These are phyloP conservation scores for Aphanomyces invadans DNA, from an alignment of 352 stramenopile genomes.

Conservation along the genomic window DNA sequence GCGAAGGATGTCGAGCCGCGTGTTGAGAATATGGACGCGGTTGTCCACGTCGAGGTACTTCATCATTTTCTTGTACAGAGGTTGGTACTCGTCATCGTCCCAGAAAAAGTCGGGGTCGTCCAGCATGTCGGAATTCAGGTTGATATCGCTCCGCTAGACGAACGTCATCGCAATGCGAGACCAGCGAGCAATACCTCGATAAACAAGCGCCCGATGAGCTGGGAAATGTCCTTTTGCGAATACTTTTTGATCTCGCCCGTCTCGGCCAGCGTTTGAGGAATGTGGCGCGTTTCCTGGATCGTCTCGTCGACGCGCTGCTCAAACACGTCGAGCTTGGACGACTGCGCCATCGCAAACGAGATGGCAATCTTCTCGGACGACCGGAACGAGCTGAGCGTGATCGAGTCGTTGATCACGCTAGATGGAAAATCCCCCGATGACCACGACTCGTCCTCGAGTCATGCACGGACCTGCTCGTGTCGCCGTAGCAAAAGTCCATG, in stretches of 20 bases:
- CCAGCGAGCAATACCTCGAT: conserved; percentile 45
- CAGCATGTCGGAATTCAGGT: conserved; percentile 92
- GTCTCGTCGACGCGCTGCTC: conserved; percentile 85
- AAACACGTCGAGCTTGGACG: conserved; percentile 89
- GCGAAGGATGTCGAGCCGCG: conserved; percentile 86
- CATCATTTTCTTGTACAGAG: conserved; percentile 86
- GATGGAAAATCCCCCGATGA: too few species aligned
- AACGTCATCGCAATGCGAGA: not conserved
- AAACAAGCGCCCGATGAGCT: conserved; percentile 86
- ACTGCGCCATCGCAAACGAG: conserved; percentile 90
- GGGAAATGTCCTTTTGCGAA: conserved; percentile 85
- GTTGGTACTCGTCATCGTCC: conserved; percentile 90
- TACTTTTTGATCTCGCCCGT: conserved; percentile 85
- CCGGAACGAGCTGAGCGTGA: conserved; percentile 72
- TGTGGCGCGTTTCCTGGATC: conserved; percentile 81
- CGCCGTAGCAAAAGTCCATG: conserved; percentile 83
- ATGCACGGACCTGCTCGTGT: conserved; percentile 48
- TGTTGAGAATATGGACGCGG: conserved; percentile 90
- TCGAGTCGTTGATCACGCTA: conserved; percentile 60
- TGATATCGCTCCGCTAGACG: conserved; percentile 61
- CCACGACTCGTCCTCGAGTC: too few species aligned
- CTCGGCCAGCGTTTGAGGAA: conserved; percentile 80
- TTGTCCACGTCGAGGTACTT: conserved; percentile 91
- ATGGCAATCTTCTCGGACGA: conserved; percentile 88
- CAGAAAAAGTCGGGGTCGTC: conserved; percentile 93